Evolutionary conservation across 2,329 filamentous ascomycete species (phyloP).

Genomic region (Aureobasidium uvarum): DNA sequence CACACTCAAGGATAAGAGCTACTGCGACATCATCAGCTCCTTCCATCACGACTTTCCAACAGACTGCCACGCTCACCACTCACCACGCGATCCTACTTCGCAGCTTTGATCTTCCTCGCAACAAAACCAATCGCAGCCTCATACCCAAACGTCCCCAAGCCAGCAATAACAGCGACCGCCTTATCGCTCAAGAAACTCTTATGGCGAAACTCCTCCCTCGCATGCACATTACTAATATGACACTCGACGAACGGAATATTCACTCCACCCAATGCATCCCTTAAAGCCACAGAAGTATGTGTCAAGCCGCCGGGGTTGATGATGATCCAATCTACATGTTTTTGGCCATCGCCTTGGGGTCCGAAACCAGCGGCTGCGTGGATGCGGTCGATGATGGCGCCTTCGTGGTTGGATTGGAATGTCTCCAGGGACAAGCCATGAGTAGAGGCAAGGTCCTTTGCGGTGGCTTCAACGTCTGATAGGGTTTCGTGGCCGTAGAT

Average conservation of each 20-base stretch:
- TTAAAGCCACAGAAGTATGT: constrained; percentile 71
- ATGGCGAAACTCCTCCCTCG: constrained; percentile 65
- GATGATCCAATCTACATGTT: constrained; percentile 61
- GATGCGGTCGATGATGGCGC: constrained; percentile 69
- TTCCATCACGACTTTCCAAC: neutral
- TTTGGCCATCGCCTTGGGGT: neutral
- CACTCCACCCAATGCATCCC: constrained; percentile 70
- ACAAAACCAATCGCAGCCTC: constrained; percentile 48
- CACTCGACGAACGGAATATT: constrained; percentile 72
- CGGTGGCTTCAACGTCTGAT: constrained; percentile 55
- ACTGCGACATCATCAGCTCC: neutral
- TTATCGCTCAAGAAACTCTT: constrained; percentile 74
- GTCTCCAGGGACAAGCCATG: constrained; percentile 54
- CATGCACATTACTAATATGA: constrained; percentile 74
- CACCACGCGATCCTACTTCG: neutral
- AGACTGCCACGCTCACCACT: neutral
- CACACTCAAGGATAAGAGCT: neutral
- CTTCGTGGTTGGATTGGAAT: constrained; percentile 79
- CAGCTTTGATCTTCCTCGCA: constrained; percentile 31
- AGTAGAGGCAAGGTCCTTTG: constrained; percentile 50
- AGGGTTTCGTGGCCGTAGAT: constrained; percentile 71
- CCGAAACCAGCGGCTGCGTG: constrained; percentile 57
- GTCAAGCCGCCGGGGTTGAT: constrained; percentile 76
- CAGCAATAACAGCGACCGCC: constrained; percentile 70
- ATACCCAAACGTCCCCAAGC: constrained; percentile 55